Evolutionary conservation across 305 asterid genomes (phyloP).

Genomic region (Andrographis paniculata): DNA sequence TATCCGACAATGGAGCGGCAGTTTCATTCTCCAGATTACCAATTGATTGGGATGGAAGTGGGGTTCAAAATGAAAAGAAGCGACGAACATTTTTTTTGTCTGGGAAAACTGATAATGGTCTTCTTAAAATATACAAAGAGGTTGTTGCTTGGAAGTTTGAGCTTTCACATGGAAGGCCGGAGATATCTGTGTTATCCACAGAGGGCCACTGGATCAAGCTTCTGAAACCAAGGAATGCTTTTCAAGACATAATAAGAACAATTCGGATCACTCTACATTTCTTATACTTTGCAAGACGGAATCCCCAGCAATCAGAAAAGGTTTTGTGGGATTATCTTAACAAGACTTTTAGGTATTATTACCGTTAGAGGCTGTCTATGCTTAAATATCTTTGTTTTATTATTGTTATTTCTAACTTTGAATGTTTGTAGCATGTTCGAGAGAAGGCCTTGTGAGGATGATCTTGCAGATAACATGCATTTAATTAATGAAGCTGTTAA

Average conservation of each 20-base stretch:
- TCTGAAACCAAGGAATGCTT: conserved; percentile 62
- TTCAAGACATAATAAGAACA: conserved; percentile 38
- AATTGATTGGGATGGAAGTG: conserved; percentile 37
- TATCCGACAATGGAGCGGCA: conserved; percentile 30
- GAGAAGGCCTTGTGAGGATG: conserved; percentile 59
- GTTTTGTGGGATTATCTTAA: conserved; percentile 74
- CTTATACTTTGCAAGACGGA: conserved; percentile 49
- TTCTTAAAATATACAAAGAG: conserved; percentile 45
- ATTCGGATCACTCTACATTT: conserved; percentile 51
- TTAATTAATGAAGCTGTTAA: conserved; percentile 56
- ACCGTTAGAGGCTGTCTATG: conserved; percentile 10
- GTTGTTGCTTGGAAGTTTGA: conserved; percentile 77
- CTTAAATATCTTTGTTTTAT: conserved; percentile 4
- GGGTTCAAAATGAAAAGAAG: conserved; percentile 25
- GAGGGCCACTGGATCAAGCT: conserved; percentile 78
- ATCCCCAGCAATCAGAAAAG: conserved; percentile 44
- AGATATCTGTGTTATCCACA: conserved; percentile 49
- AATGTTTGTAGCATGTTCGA: conserved; percentile 43
- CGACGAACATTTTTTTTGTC: conserved; percentile 34
- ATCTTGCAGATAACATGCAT: conserved; percentile 45
- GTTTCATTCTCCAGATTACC: conserved; percentile 53
- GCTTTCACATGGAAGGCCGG: conserved; percentile 41
- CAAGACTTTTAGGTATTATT: conserved; percentile 66
- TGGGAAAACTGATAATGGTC: conserved; percentile 68
- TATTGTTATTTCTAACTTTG: conserved; percentile 5